Conservation (phyloP, 2,329 filamentous ascomycete species). For the Ilyonectria sp. region DNA sequence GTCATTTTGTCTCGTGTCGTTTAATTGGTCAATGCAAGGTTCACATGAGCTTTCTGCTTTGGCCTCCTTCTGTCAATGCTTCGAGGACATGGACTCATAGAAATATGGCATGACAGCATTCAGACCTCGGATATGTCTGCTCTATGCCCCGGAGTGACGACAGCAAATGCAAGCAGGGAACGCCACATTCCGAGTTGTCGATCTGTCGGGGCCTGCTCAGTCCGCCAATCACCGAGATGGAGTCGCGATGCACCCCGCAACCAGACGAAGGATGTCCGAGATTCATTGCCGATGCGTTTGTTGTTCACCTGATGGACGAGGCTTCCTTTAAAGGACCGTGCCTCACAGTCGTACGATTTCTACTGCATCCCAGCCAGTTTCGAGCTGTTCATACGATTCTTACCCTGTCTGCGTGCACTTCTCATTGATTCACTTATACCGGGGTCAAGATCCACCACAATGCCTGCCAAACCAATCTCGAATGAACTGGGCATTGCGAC, state of each 20-base stretch:
- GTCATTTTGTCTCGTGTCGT: constrained; percentile 5
- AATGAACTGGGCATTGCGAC: constrained; percentile 34
- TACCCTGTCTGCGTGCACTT: neutral
- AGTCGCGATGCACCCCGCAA: neutral
- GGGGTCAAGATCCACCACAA: constrained; percentile 3
- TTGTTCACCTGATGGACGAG: neutral
- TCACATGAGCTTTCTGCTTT: neutral
- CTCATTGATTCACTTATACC: neutral
- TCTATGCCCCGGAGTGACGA: neutral
- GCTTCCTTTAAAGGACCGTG: neutral
- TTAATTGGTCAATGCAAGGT: neutral
- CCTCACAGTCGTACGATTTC: constrained; percentile 18
- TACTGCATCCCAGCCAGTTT: neutral
- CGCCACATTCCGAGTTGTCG: constrained; percentile 10
- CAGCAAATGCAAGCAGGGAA: constrained; percentile 6
- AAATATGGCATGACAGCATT: constrained; percentile 15
- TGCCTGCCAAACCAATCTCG: constrained; percentile 22
- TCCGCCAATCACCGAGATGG: constrained; percentile 33
- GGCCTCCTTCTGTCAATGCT: neutral
- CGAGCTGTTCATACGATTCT: neutral
- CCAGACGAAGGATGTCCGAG: neutral
- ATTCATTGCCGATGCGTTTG: neutral
- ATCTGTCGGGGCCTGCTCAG: constrained; percentile 19
- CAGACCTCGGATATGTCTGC: neutral
- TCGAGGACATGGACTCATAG: neutral